Percentiles rank a stretch among this genome's conserved stretches.
Conservation (phyloP, 2,329 filamentous ascomycete species). For the Monilinia fructicola region DNA sequence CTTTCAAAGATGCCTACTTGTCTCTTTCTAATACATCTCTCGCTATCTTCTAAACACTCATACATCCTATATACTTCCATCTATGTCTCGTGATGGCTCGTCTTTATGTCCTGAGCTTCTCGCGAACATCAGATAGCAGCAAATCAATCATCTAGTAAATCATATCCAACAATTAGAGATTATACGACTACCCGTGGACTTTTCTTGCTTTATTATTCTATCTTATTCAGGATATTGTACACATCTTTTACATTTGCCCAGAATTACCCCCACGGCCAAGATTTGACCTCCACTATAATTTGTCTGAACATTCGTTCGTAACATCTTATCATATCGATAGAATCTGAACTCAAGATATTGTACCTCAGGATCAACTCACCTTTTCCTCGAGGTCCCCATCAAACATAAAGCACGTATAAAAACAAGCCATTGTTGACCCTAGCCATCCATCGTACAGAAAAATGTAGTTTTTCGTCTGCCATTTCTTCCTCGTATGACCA, state of each 20-base stretch:
- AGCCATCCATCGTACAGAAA: background rate
- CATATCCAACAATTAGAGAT: background rate
- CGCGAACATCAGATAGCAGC: background rate
- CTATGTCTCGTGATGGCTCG: no score
- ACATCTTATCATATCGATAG: conserved; percentile 1
- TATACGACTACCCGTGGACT: no score
- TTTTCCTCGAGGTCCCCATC: no score
- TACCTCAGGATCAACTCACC: background rate
- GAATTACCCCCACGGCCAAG: conserved; percentile 2
- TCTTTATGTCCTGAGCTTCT: background rate
- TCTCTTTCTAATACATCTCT: no score
- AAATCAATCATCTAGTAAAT: background rate
- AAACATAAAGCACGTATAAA: background rate
- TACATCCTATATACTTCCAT: no score
- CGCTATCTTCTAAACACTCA: no score
- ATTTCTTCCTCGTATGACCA: background rate
- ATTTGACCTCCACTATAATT: background rate
- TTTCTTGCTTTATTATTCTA: background rate
- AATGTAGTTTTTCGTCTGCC: background rate
- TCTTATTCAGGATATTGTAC: background rate
- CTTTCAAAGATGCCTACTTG: no score
- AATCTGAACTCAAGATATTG: background rate
- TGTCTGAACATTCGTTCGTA: background rate
- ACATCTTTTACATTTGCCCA: background rate
- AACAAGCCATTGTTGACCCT: background rate